A percentile compares a stretch with the other conserved stretches of the same genome.
Conservation (phyloP, 2,329 filamentous ascomycete genomes). For the Fusarium denticulatum region DNA sequence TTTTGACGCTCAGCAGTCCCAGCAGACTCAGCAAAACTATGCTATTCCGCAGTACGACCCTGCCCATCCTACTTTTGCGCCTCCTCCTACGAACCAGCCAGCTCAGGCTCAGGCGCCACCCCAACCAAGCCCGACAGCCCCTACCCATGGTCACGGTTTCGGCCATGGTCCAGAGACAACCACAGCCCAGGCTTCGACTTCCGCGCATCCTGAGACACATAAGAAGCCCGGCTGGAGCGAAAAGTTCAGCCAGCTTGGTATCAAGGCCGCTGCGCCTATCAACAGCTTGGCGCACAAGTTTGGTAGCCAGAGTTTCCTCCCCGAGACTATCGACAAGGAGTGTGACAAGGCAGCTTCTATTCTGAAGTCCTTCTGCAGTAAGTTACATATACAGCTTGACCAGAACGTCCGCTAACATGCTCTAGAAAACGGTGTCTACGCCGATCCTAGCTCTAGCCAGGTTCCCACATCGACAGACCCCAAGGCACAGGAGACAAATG, state of each 20-base stretch:
- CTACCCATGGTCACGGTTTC: background rate
- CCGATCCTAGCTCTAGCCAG: constrained; percentile 47
- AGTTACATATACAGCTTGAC: constrained; percentile 41
- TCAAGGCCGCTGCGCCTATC: constrained; percentile 73
- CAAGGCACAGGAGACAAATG: constrained; percentile 43
- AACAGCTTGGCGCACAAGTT: constrained; percentile 85
- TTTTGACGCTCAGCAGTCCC: background rate
- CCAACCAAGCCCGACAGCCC: background rate
- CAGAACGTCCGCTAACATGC: constrained; percentile 1
- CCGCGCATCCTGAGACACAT: constrained; percentile 23
- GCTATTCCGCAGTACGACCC: constrained; percentile 46
- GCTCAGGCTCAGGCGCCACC: background rate
- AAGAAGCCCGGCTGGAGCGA: constrained; percentile 46
- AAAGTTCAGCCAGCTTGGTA: constrained; percentile 46
- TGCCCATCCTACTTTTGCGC: constrained; percentile 45
- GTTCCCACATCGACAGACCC: constrained; percentile 47
- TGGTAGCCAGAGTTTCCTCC: constrained; percentile 86
- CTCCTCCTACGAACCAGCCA: constrained; percentile 36
- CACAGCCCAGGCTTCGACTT: constrained; percentile 1
- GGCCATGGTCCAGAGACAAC: background rate
- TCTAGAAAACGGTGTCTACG: constrained; percentile 63
- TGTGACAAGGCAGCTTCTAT: constrained; percentile 91
- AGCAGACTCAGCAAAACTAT: constrained; percentile 36
- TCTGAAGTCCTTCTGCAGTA: constrained; percentile 85
- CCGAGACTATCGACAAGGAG: constrained; percentile 86